Evolutionary conservation across 2,329 filamentous ascomycete species (phyloP).

Genomic region (Xylariaceae sp.): DNA sequence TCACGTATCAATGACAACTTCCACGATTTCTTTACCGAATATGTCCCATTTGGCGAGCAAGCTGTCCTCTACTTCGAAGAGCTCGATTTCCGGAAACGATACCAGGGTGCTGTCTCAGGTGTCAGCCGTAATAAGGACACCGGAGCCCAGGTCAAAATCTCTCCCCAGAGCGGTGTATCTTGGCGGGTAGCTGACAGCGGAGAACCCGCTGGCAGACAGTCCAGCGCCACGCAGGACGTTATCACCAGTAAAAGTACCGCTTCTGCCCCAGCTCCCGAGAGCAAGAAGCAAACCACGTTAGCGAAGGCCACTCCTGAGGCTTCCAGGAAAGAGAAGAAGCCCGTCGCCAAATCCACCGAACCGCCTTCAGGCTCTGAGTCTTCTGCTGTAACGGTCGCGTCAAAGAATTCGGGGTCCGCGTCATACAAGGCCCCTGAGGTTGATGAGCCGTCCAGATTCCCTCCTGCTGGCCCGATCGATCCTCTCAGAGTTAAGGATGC

Average conservation of each 20-base stretch:
- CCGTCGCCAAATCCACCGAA: constrained; percentile 25
- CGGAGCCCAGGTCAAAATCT: constrained; percentile 74
- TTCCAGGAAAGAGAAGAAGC: constrained; percentile 25
- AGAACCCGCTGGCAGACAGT: constrained; percentile 23
- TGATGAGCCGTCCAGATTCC: constrained; percentile 60
- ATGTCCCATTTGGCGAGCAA: constrained; percentile 90
- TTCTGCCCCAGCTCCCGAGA: constrained; percentile 11
- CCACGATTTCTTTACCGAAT: constrained; percentile 99
- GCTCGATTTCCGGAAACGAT: constrained; percentile 84
- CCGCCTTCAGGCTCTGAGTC: constrained; percentile 25
- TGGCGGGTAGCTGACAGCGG: constrained; percentile 42
- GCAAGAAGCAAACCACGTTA: constrained; percentile 14
- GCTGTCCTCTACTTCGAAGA: constrained; percentile 95
- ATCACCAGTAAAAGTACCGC: constrained; percentile 24
- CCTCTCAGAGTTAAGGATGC: constrained; percentile 71
- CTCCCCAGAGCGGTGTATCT: constrained; percentile 78
- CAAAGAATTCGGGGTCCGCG: constrained; percentile 1
- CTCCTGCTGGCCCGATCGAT: constrained; percentile 68
- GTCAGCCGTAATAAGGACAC: constrained; percentile 52
- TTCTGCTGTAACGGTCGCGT: constrained; percentile 1
- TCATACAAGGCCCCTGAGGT: constrained; percentile 55
- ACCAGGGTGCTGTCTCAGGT: constrained; percentile 48
- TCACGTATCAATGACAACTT: constrained; percentile 94
- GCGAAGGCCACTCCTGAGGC: constrained; percentile 11
- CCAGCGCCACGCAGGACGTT: constrained; percentile 24